phyloP scores from a whole-genome alignment of 768 basidiomycete genomes.

The Solioccasus polychromus region DNA sequence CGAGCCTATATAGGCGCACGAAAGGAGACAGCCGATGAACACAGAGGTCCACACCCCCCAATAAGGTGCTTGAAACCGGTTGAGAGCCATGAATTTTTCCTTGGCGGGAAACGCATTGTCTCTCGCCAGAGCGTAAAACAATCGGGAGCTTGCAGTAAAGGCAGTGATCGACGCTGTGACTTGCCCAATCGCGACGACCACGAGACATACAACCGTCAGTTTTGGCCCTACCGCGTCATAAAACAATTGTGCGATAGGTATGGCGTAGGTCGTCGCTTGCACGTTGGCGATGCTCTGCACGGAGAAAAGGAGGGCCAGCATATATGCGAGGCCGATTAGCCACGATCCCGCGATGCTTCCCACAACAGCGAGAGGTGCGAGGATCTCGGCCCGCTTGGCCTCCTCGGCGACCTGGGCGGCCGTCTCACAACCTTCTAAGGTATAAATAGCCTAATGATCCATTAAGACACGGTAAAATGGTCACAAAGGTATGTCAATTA shows the following conservation, averaged over 20 bases:
- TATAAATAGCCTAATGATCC: constrained; percentile 47
- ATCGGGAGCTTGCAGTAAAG: constrained; percentile 54
- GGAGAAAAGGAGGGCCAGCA: constrained; percentile 57
- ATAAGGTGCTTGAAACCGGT: constrained; percentile 52
- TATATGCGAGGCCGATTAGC: constrained; percentile 54
- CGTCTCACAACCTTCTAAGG: constrained; percentile 60
- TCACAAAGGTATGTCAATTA: background rate
- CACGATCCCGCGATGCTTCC: constrained; percentile 55
- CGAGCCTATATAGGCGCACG: constrained; percentile 58
- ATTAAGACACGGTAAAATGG: background rate
- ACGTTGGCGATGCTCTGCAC: constrained; percentile 51
- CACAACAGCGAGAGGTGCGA: constrained; percentile 58
- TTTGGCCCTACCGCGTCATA: constrained; percentile 49
- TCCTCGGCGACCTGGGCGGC: constrained; percentile 65
- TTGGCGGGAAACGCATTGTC: constrained; percentile 52
- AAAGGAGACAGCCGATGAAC: constrained; percentile 50
- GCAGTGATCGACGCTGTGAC: constrained; percentile 56
- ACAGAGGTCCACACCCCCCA: constrained; percentile 56
- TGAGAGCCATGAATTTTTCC: constrained; percentile 46
- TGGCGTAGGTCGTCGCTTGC: constrained; percentile 49
- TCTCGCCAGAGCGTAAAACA: constrained; percentile 56
- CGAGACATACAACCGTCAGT: constrained; percentile 49
- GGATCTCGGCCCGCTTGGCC: constrained; percentile 50
- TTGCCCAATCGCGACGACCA: constrained; percentile 48
- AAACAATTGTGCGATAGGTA: constrained; percentile 59